Conservation (phyloP, 2,329 filamentous ascomycete species). For the Talaromyces sp. region DNA sequence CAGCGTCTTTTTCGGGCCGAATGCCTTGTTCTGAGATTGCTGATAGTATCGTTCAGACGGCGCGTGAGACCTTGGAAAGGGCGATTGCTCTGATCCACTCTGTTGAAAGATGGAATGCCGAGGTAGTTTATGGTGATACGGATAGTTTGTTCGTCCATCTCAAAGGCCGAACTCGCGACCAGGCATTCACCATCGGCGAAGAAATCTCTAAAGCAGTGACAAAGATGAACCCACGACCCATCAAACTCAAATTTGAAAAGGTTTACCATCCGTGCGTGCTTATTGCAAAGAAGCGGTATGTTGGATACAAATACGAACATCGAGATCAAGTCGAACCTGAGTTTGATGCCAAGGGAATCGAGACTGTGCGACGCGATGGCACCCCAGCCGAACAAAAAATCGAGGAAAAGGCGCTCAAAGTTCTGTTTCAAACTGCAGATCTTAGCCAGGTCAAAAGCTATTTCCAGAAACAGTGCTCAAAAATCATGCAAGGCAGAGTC, state of each 20-base stretch:
- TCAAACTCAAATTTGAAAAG: conserved; percentile 98
- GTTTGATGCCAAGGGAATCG: conserved; percentile 97
- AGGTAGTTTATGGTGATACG: conserved; percentile 97
- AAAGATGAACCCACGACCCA: conserved; percentile 78
- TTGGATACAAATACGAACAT: conserved; percentile 93
- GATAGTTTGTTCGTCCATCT: conserved; percentile 91
- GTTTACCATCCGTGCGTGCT: conserved; percentile 95
- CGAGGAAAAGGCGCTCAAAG: conserved; percentile 82
- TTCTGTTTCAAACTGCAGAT: conserved; percentile 86
- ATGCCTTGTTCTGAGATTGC: conserved; percentile 99
- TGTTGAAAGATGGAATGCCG: conserved; percentile 79
- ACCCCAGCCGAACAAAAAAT: conserved; percentile 96
- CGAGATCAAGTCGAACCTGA: conserved; percentile 71
- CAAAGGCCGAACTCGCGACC: conserved; percentile 76
- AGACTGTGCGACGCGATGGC: conserved; percentile 91
- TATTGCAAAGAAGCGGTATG: conserved; percentile 94
- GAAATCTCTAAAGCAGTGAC: conserved; percentile 89
- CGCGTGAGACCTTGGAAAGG: conserved; percentile 87
- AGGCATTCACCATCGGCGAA: conserved; percentile 88
- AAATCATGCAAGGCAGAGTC: conserved; percentile 84
- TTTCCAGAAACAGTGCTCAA: conserved; percentile 83
- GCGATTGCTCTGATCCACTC: conserved; percentile 91
- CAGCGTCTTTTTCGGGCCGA: conserved; percentile 89
- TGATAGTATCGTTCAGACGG: conserved; percentile 96
- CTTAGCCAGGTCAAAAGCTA: conserved; percentile 83